Percentiles rank a stretch among this genome's conserved stretches.
Evolutionary conservation across 2,329 filamentous ascomycete genomes (phyloP).

Genomic region (Plenodomus tracheiphilus): DNA sequence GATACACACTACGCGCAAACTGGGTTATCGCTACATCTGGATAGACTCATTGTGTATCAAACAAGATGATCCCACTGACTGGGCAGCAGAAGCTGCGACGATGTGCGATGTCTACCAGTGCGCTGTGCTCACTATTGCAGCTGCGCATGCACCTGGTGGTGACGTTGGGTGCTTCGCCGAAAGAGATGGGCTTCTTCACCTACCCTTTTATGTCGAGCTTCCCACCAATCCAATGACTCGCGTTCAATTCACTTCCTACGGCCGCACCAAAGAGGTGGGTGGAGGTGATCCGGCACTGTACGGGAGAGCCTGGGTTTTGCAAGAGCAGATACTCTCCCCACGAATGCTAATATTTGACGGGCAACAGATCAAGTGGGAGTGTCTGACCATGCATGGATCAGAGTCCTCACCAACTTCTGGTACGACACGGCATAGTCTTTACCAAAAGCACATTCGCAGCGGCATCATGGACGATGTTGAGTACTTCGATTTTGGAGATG

Average conservation of each 20-base stretch:
- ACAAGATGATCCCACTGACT: constrained; percentile 9
- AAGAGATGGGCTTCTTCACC: constrained; percentile 22
- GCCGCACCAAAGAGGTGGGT: constrained; percentile 10
- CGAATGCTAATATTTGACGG: constrained; percentile 26
- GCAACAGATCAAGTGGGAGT: constrained; percentile 25
- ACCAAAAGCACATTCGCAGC: constrained; percentile 13
- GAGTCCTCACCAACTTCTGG: constrained; percentile 17
- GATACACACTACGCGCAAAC: constrained; percentile 12
- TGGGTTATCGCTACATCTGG: constrained; percentile 5
- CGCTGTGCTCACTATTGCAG: constrained; percentile 1
- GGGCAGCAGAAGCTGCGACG: constrained; percentile 7
- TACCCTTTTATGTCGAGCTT: constrained; percentile 19
- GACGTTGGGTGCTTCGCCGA: constrained; percentile 24
- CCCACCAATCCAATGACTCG: constrained; percentile 1
- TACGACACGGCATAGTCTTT: constrained; percentile 12
- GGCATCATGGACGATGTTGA: constrained; percentile 15
- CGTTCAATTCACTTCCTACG: constrained; percentile 14
- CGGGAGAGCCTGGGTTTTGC: constrained; percentile 27
- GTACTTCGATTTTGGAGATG: constrained; percentile 10
- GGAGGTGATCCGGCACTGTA: constrained; percentile 19
- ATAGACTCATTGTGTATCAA: constrained; percentile 7
- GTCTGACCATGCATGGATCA: constrained; percentile 18
- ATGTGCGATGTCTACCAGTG: constrained; percentile 8
- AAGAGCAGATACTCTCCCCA: constrained; percentile 25
- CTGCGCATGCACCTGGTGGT: constrained; percentile 17